These are phyloP conservation scores for Populus simonii DNA, from an alignment of 345 rosid genomes.

Conservation along the genomic window DNA sequence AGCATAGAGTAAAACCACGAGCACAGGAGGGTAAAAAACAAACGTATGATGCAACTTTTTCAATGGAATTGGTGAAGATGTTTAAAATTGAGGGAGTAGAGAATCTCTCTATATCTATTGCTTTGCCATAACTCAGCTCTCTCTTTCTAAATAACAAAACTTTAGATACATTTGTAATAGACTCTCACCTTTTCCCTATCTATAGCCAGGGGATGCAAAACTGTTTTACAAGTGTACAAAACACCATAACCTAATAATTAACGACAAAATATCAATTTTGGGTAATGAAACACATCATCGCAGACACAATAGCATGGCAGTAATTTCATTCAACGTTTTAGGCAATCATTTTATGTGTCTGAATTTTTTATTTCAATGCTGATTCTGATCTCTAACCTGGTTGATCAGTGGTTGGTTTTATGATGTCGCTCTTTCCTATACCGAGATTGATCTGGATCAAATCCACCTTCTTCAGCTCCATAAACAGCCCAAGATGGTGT, in stretches of 20 bases:
- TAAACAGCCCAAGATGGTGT: slow-evolving; percentile 95
- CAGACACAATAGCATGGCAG: too few species aligned
- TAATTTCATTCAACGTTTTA: too few species aligned
- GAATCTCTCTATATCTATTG: too few species aligned
- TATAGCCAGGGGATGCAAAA: slow-evolving; percentile 15
- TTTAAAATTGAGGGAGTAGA: too few species aligned
- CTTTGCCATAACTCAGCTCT: not conserved
- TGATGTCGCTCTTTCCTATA: slow-evolving; percentile 84
- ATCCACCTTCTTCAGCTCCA: slow-evolving; percentile 94
- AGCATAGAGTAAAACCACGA: not conserved
- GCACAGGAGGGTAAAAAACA: too few species aligned
- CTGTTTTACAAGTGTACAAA: slow-evolving; percentile 3
- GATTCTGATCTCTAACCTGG: slow-evolving; percentile 21
- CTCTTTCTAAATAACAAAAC: not conserved
- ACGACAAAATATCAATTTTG: not conserved
- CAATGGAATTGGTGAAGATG: too few species aligned
- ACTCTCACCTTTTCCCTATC: not conserved
- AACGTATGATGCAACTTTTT: too few species aligned
- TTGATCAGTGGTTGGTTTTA: slow-evolving; percentile 47
- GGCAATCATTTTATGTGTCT: too few species aligned
- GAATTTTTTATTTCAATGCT: not conserved
- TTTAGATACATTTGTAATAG: not conserved
- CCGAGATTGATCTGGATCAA: slow-evolving; percentile 80
- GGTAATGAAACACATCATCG: too few species aligned
- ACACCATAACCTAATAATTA: slow-evolving; percentile 1